These are phyloP conservation scores for Pythium scleroteichum DNA, from an alignment of 352 stramenopile genomes.

Conservation along the genomic window DNA sequence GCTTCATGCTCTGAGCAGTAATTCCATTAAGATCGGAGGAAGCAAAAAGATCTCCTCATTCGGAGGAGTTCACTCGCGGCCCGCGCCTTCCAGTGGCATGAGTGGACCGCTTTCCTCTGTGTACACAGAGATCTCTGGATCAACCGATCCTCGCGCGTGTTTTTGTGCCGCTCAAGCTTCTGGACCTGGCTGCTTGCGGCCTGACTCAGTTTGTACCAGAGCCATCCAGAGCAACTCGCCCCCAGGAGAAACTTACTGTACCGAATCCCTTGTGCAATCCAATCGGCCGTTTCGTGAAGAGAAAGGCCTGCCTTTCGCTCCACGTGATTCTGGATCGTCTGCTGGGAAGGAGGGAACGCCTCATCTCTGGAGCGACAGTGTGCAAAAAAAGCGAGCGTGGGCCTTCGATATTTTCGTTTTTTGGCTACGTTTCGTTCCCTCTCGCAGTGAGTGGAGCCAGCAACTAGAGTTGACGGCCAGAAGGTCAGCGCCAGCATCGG, in stretches of 20 bases:
- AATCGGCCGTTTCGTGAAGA: slow-evolving; percentile 9
- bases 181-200: too few relatives aligned
- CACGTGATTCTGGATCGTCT: slow-evolving; percentile 5
- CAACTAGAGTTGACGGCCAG: too few relatives aligned
- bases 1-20: too few relatives aligned
- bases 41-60: too few relatives aligned
- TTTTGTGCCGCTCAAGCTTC: too few relatives aligned
- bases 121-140: too few relatives aligned
- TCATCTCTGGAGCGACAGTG: slow-evolving; percentile 15
- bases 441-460: background rate
- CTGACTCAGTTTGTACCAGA: background rate
- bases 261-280: background rate
- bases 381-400: slow-evolving; percentile 3
- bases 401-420: slow-evolving; percentile 23
- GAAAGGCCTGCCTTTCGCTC: background rate
- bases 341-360: background rate
- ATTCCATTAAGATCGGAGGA: too few relatives aligned
- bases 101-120: too few relatives aligned
- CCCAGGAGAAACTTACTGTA: background rate
- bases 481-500: slow-evolving; percentile 4
- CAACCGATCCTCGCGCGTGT: too few relatives aligned
- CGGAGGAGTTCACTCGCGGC: too few relatives aligned
- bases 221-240: background rate
- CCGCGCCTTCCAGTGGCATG: too few relatives aligned
- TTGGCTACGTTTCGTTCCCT: slow-evolving; percentile 6